Evolutionary conservation across 192 early-diverging fungal species (phyloP), one percentile per base, ranked within the genome.

Genomic region (Coemansia pectinata): DNA sequence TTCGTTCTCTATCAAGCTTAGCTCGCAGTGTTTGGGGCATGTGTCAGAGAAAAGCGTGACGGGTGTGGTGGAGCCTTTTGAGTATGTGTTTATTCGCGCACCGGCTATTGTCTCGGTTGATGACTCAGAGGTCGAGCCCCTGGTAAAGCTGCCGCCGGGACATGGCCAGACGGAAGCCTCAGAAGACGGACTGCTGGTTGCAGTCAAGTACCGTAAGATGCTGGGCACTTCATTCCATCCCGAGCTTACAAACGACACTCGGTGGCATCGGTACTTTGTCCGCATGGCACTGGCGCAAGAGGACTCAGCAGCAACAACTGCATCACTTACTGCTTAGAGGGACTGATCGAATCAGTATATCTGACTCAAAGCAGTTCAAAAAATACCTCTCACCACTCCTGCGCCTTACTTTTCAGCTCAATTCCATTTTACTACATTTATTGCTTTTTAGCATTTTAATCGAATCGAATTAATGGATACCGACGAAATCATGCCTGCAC

Each of bases 221-320:
- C 76, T 99, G 36, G 97, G 91, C 47, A 95, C 94, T 0, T 88
- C 94, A 42, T 99, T 99, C 86, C 97, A 99, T 69, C 97, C 97
- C 1, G 97, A 99, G 74, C 85, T 99, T 62, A 99, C 97, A 6
- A 67, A 72, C 14, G 97, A 99, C 77, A 86, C 86, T 69, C 79
- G 96, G 25, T 90, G 96, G 84, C 97, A 99, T 76, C 77, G 79
- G 60, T 96, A 90, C 82, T 99, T 97, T 92, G 78, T 83, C 27
- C 72, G 69, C 48, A 83, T 83, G 81, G 81, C 81, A 0, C 61
- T 69, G 5, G 47, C 59, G 4, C 12, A 21, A 23, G 59, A 38
- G 9, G 19, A 8, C 55, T 14, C 29, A 9, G 55, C 55, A 17
- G 55, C 11, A 15, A 27, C 2, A 27, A 27, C 27, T 27, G 17